Base-by-base conservation (phyloP, 306 rosid species). In the Cicer bijugum region DNA sequence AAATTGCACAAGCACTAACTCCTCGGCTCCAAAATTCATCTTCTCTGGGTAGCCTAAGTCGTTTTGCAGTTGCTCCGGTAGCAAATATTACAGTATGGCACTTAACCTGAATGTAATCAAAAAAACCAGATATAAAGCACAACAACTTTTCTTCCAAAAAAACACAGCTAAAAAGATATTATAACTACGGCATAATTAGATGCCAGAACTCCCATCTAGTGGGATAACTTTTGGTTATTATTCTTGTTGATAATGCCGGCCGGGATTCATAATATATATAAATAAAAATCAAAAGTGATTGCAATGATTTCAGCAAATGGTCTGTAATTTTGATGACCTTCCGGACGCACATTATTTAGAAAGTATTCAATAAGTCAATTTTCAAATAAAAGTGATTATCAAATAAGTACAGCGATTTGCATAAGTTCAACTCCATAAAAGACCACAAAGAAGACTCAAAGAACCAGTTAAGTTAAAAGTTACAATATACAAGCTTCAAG, bases 1-100 rank as follows among this genome's bases (percentile, higher is more conserved):
- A 93, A 84, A 91, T 91, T 23, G 98, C 98, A 83, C 98, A 93
- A 64, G 98, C 98, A 85, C 97, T 93, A 67, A 93, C 86, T 85
- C 97, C 98, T 83, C 97, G 85, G 79, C 98, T 93, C 98, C 98
- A 93, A 85, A 93, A 93, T 75, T 93, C 98, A 63, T 91, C 93
- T 85, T 93, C 98, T 62, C 89, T 91, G 45, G 98, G 98, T 77
- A 93, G 79, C 80, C 88, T 68, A 46, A 93, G 97, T 78, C 94
- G 85, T 83, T 79, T 85, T 69, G 98, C 97, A 39, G 97, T 89
- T 9, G 98, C 98, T 77, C 98, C 98, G 8, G 97, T 93, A 20
- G 98, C 98, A 75, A 65, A 82, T 67, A 93, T 89, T 55, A 93
- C 23, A 80, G 91, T 81, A 64, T 91, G 92, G 83, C 94, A 70